phyloP scores from a whole-genome alignment of 257 asterid genomes.

The Cinchona pubescens region DNA sequence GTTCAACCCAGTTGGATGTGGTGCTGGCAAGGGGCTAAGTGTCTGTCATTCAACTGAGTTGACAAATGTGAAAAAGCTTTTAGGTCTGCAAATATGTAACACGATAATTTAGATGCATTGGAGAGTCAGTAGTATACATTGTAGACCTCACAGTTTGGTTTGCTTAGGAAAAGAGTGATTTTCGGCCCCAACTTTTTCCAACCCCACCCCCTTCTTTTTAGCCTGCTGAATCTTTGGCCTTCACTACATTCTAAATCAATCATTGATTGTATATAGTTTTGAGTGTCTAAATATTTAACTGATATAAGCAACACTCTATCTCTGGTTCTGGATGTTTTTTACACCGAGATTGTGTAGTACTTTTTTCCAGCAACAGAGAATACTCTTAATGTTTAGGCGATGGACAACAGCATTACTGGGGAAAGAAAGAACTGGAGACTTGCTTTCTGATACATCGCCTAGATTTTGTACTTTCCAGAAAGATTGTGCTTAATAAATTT shows the following conservation, averaged over 20 bases:
- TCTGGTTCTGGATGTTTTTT: neutral
- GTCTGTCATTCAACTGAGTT: neutral
- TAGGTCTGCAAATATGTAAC: constrained; percentile 9
- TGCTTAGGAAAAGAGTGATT: neutral
- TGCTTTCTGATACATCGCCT: neutral
- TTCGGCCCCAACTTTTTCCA: neutral
- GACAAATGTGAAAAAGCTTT: constrained; percentile 11
- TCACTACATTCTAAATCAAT: neutral
- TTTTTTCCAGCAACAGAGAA: neutral
- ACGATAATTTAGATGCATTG: constrained; percentile 12
- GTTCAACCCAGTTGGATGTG: constrained; percentile 57
- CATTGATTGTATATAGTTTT: constrained; percentile 9
- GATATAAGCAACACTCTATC: neutral
- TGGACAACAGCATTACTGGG: neutral
- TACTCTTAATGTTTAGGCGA: neutral
- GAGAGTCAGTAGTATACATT: constrained; percentile 9
- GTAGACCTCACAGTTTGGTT: no score
- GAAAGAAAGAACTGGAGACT: neutral
- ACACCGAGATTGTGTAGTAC: neutral
- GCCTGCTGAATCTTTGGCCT: constrained; percentile 2
- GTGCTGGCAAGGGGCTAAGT: constrained; percentile 73
- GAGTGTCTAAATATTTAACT: neutral
- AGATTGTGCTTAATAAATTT: neutral
- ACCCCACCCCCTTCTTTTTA: no score
- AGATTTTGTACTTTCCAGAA: neutral